Evolutionary conservation across 2,329 filamentous ascomycete genomes (phyloP), one percentile per base, ranked within the genome.

Genomic region (Colletotrichum caudatum): DNA sequence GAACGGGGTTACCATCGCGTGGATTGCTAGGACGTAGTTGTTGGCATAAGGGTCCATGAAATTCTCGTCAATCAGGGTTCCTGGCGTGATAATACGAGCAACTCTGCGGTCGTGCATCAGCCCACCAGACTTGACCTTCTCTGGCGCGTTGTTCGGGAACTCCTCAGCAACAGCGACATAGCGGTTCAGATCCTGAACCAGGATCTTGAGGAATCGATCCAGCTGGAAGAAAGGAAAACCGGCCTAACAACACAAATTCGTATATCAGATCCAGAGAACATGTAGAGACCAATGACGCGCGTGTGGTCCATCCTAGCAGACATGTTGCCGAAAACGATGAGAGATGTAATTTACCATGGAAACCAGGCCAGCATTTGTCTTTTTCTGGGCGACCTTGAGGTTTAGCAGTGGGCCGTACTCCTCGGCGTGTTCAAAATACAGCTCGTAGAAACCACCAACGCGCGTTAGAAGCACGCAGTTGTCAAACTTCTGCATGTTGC

Each of bases 141-240:
- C 90, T 4, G 90, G 86, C 5, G 89, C 85, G 74, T 90, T 87
- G 77, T 96, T 93, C 23, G 92, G 90, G 76, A 97, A 95, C 80
- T 99, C 96, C 80, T 99, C 95, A 58, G 94, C 94, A 74, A 99
- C 92, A 59, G 96, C 96, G 73, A 99, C 96, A 81, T 97, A 94
- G 78, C 93, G 93, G 79, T 93, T 93, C 57, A 96, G 84, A 78
- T 98, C 96, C 79, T 97, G 92, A 3, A 99, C 96, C 26, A 99
- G 88, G 73, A 94, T 90, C 81, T 98, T 98, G 76, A 99, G 89
- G 80, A 94, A 98, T 33, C 94, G 91, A 78, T 98, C 95, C 35
- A 99, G 86, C 79, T 98, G 95, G 78, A 93, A 95, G 80, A 94
- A 94, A 23, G 95, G 96, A 76, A 99, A 99, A 2, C 96, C 96